Percentiles rank a stretch among this genome's conserved stretches.
Evolutionary conservation across 768 basidiomycete species (phyloP).

Genomic region (Tylopilus balloui): DNA sequence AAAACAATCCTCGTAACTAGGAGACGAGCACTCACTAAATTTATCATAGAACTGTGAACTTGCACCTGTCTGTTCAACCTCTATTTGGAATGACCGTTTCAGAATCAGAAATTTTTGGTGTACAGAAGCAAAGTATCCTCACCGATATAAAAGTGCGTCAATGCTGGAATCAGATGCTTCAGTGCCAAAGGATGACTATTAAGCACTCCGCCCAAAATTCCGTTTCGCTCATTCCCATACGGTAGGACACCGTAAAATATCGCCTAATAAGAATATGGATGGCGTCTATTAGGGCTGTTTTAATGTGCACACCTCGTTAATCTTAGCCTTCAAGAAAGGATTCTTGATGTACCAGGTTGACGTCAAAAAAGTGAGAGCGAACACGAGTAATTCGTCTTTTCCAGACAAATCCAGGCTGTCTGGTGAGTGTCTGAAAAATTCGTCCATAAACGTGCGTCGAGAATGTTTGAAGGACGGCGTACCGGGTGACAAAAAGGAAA

Average conservation of each 20-base stretch:
- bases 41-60: constrained; percentile 99
- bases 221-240: constrained; percentile 59
- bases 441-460: background rate
- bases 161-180: constrained; percentile 82
- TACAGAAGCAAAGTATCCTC: constrained; percentile 18
- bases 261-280: constrained; percentile 41
- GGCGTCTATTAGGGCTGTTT: background rate
- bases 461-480: constrained; percentile 20
- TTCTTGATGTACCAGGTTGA: constrained; percentile 99
- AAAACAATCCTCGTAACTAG: constrained; percentile 3
- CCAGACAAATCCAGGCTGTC: constrained; percentile 81
- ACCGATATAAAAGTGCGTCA: constrained; percentile 97
- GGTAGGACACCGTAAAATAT: constrained; percentile 70
- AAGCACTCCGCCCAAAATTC: constrained; percentile 76
- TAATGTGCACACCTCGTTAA: constrained; percentile 68
- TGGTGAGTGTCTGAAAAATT: constrained; percentile 51
- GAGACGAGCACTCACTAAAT: constrained; percentile 63
- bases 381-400: constrained; percentile 81
- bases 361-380: constrained; percentile 85
- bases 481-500: constrained; percentile 80
- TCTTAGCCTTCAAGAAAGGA: constrained; percentile 93
- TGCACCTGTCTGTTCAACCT: constrained; percentile 96
- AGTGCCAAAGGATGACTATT: constrained; percentile 83
- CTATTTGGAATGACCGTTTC: constrained; percentile 37
- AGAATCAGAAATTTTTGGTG: background rate